Percentiles rank a stretch among this genome's conserved stretches.
phyloP scores from a whole-genome alignment of 257 asterid species.

The Misopates orontium region DNA sequence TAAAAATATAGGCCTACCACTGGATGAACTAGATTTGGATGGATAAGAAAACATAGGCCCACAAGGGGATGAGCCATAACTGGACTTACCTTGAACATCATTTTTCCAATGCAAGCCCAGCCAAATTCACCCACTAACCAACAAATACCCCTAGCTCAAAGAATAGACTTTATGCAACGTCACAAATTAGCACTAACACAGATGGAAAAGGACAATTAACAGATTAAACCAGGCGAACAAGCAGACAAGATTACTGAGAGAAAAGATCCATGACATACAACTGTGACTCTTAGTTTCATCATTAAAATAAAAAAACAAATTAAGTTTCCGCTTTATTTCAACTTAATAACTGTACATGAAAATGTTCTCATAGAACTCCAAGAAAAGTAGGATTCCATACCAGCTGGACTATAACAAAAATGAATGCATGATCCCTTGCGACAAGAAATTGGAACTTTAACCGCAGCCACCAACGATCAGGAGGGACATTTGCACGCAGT shows the following conservation, averaged over 20 bases:
- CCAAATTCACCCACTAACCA: too few species aligned
- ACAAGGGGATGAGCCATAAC: too few species aligned
- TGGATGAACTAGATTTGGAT: too few species aligned
- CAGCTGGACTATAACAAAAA: conserved; percentile 94
- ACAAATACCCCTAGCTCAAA: too few species aligned
- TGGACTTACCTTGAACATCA: too few species aligned
- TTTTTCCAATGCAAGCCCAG: too few species aligned
- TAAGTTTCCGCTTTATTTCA: background rate
- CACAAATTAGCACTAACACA: background rate
- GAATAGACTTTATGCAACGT: background rate
- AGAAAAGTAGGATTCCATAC: conserved; percentile 42
- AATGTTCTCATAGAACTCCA: conserved; percentile 2
- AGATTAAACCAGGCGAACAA: background rate
- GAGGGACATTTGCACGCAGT: conserved; percentile 95
- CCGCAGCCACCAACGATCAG: conserved; percentile 99
- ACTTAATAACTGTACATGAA: conserved; percentile 4
- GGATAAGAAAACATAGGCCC: too few species aligned
- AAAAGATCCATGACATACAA: background rate
- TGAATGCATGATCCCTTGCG: conserved; percentile 93
- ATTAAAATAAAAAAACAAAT: too few species aligned
- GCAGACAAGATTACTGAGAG: background rate
- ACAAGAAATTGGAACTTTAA: conserved; percentile 94
- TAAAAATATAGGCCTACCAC: too few species aligned
- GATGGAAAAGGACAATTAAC: background rate
- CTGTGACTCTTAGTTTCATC: too few species aligned